A percentile compares a stretch with the other conserved stretches of the same genome.
phyloP scores from a whole-genome alignment of 495 filamentous ascomycete genomes.

The Neurospora sp. region DNA sequence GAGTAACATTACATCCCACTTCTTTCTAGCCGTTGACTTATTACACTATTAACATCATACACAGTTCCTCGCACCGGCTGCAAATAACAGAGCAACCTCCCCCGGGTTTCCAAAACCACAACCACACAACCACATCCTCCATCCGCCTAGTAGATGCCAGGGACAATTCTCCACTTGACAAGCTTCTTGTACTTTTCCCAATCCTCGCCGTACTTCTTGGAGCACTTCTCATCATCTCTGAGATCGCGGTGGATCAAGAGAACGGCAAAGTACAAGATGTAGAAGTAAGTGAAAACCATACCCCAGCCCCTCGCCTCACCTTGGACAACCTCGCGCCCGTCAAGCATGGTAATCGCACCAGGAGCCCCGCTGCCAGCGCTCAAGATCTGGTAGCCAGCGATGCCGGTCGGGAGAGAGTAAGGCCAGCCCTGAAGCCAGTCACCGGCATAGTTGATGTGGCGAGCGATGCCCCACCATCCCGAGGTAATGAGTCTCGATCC shows the following conservation, averaged over 20 bases:
- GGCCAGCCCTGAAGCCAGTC: slow-evolving; percentile 94
- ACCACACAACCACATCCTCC: background rate
- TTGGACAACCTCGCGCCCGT: slow-evolving; percentile 52
- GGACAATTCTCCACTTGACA: slow-evolving; percentile 79
- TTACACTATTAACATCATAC: background rate
- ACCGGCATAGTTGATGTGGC: slow-evolving; percentile 97
- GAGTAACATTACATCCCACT: background rate
- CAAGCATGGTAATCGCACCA: slow-evolving; percentile 44
- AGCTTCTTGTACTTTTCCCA: slow-evolving; percentile 83
- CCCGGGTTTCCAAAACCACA: background rate
- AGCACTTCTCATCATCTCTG: slow-evolving; percentile 88
- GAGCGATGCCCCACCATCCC: slow-evolving; percentile 89
- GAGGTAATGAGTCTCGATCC: slow-evolving; percentile 73
- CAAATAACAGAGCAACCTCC: background rate
- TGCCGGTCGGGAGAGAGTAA: slow-evolving; percentile 80
- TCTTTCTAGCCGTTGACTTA: background rate
- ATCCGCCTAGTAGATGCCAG: slow-evolving; percentile 68
- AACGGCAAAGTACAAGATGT: slow-evolving; percentile 84
- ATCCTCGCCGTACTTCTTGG: slow-evolving; percentile 82
- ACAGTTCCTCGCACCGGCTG: background rate
- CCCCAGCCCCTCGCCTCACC: slow-evolving; percentile 70
- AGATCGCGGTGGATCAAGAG: slow-evolving; percentile 84
- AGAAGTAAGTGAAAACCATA: slow-evolving; percentile 89
- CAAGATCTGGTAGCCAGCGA: slow-evolving; percentile 65
- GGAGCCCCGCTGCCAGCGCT: slow-evolving; percentile 35